These are phyloP conservation scores for Colletotrichum destructivum DNA, from an alignment of 2,329 filamentous ascomycete genomes.

Conservation along the genomic window DNA sequence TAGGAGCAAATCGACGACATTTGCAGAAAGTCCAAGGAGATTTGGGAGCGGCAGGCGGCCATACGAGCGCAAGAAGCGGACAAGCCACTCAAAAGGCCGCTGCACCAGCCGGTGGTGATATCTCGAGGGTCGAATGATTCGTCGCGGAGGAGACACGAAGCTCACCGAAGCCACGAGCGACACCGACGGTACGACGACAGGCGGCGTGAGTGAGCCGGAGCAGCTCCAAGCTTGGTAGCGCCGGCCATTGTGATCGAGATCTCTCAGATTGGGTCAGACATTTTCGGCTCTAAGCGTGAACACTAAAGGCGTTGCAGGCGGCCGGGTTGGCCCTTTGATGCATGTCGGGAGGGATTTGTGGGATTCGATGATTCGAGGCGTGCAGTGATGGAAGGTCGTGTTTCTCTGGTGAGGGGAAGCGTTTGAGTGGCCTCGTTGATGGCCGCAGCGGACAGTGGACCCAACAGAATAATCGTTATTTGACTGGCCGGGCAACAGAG, in stretches of 20 bases:
- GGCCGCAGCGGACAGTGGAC: constrained; percentile 39
- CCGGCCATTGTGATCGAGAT: constrained; percentile 24
- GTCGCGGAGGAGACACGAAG: constrained; percentile 53
- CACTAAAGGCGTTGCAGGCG: constrained; percentile 24
- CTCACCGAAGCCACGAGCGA: constrained; percentile 49
- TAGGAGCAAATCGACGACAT: constrained; percentile 77
- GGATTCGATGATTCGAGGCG: constrained; percentile 39
- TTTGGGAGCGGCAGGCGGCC: constrained; percentile 71
- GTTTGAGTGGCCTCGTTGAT: constrained; percentile 33
- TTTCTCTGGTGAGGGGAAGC: constrained; percentile 30
- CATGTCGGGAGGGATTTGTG: constrained; percentile 37
- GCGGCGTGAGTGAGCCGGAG: constrained; percentile 45
- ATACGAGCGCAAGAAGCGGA: constrained; percentile 63
- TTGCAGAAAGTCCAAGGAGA: constrained; percentile 70
- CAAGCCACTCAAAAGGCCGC: constrained; percentile 68
- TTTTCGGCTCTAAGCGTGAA: constrained; percentile 29
- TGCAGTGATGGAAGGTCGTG: constrained; percentile 29
- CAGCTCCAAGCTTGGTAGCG: constrained; percentile 15
- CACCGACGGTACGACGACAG: constrained; percentile 48
- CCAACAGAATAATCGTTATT: constrained; percentile 19
- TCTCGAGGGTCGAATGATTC: constrained; percentile 57
- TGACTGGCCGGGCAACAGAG: constrained; percentile 31
- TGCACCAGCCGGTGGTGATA: constrained; percentile 70
- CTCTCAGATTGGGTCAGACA: constrained; percentile 37
- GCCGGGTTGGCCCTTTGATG: constrained; percentile 29